These are phyloP conservation scores for Fusarium buharicum DNA, from an alignment of 2,329 filamentous ascomycete species.

Conservation along the genomic window DNA sequence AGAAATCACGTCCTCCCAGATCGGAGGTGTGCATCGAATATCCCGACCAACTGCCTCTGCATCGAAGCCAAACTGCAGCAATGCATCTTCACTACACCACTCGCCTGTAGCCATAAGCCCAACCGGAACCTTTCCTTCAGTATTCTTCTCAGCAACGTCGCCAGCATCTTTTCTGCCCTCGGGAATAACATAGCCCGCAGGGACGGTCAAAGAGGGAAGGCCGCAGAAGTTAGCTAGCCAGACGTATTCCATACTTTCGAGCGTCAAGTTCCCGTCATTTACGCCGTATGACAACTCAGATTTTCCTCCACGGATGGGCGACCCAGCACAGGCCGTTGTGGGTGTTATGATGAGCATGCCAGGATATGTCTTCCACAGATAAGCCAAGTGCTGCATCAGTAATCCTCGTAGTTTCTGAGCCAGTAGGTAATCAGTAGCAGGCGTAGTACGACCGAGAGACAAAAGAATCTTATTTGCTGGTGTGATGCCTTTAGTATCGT, in stretches of 20 bases:
- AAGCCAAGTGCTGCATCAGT: conserved; percentile 76
- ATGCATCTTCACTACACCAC: conserved; percentile 62
- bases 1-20: conserved; percentile 36
- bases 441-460: conserved; percentile 69
- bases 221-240: conserved; percentile 65
- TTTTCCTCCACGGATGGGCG: conserved; percentile 52
- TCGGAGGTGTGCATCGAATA: conserved; percentile 26
- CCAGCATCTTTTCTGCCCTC: conserved; percentile 48
- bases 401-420: conserved; percentile 76
- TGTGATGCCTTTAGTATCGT: conserved; percentile 62
- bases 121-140: conserved; percentile 58
- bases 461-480: conserved; percentile 74
- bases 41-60: conserved; percentile 53
- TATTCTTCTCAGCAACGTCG: conserved; percentile 47
- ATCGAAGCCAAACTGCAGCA: conserved; percentile 61
- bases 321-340: conserved; percentile 65
- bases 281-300: conserved; percentile 55
- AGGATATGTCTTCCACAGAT: conserved; percentile 72
- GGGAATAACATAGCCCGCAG: conserved; percentile 57
- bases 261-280: conserved; percentile 59
- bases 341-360: conserved; percentile 78
- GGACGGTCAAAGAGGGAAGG: conserved; percentile 57
- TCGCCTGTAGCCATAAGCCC: conserved; percentile 67
- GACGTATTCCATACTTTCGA: conserved; percentile 61
- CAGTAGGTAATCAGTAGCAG: conserved; percentile 72